Conservation (phyloP, 306 rosid genomes). For the Vigna reflexopilosa region DNA sequence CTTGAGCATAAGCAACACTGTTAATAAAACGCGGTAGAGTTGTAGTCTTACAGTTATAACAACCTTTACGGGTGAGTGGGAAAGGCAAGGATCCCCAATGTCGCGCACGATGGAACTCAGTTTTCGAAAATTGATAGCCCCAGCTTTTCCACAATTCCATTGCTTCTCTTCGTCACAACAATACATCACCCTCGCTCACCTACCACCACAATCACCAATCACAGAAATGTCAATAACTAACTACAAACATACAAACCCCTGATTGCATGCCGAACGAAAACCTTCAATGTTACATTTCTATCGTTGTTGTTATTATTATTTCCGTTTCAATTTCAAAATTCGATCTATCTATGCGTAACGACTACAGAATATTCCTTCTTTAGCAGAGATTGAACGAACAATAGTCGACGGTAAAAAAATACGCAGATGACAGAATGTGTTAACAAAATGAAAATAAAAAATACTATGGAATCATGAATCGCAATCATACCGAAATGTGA, state of each 20-base stretch:
- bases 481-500: constrained; percentile 24
- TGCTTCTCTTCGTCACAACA: constrained; percentile 59
- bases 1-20: neutral
- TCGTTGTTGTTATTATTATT: neutral
- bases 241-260: constrained; percentile 10
- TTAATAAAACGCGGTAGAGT: constrained; percentile 21
- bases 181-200: constrained; percentile 57
- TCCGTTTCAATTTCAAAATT: neutral
- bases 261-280: neutral
- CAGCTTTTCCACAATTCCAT: constrained; percentile 79
- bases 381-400: neutral
- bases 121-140: constrained; percentile 62
- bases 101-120: constrained; percentile 76
- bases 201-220: constrained; percentile 23
- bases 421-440: constrained; percentile 11
- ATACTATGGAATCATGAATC: neutral
- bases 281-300: neutral
- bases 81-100: constrained; percentile 85
- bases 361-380: neutral
- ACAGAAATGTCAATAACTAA: constrained; percentile 33
- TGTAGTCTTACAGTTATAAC: constrained; percentile 62
- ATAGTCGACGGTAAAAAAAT: neutral
- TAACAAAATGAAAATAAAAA: neutral
- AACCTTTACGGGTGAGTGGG: constrained; percentile 78
- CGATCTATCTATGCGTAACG: too few relatives aligned